These are phyloP conservation scores for Amphichorda felina DNA, from an alignment of 2,329 filamentous ascomycete species.

Conservation along the genomic window DNA sequence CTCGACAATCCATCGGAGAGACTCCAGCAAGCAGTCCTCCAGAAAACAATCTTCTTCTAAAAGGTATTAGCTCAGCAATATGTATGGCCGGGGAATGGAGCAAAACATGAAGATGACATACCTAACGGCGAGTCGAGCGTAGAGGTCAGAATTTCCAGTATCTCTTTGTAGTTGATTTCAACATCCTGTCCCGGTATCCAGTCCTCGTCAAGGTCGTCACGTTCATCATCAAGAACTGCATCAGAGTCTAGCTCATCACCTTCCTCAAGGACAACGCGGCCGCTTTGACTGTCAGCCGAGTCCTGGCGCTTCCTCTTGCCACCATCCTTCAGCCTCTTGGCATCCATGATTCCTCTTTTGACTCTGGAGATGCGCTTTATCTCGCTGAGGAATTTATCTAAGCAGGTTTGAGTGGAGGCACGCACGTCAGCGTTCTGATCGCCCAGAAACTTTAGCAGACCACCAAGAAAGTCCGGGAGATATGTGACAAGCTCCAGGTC, in stretches of 20 bases:
- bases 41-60: conserved; percentile 67
- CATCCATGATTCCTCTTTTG: conserved; percentile 85
- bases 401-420: conserved; percentile 74
- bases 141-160: conserved; percentile 81
- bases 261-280: conserved; percentile 44
- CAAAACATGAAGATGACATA: conserved; percentile 31
- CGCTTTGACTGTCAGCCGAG: conserved; percentile 55
- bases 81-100: neutral
- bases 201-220: conserved; percentile 66
- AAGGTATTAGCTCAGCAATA: conserved; percentile 6
- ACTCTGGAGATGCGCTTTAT: conserved; percentile 90
- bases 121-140: conserved; percentile 76
- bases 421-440: conserved; percentile 92
- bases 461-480: conserved; percentile 81
- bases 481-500: conserved; percentile 91
- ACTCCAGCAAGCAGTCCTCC: conserved; percentile 81
- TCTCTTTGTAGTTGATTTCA: conserved; percentile 82
- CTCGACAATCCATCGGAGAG: conserved; percentile 86
- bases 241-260: conserved; percentile 49
- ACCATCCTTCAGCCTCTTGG: conserved; percentile 57
- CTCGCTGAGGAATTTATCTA: conserved; percentile 84
- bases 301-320: conserved; percentile 58
- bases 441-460: conserved; percentile 81
- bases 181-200: conserved; percentile 98
- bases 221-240: conserved; percentile 43